These are phyloP conservation scores for Ganoderma resinaceum DNA, from an alignment of 1,284 basidiomycete genomes.

Conservation along the genomic window DNA sequence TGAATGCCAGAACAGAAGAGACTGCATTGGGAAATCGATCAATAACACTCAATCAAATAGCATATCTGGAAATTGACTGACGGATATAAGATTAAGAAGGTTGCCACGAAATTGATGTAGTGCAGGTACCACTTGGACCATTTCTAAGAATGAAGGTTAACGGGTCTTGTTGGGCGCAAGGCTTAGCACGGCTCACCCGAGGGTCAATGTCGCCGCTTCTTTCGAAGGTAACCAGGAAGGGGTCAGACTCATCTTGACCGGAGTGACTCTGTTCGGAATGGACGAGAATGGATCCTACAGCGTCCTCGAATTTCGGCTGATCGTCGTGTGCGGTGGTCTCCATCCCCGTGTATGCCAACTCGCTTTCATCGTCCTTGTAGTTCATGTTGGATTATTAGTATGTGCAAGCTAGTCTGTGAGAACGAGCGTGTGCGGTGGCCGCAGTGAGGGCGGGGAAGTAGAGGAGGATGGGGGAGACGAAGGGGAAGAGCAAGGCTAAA, in stretches of 20 bases:
- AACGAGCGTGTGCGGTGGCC: not conserved
- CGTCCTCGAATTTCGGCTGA: not conserved
- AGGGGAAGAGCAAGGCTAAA: not conserved
- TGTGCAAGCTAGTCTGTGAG: not conserved
- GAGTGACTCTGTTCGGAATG: not conserved
- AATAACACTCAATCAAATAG: not conserved
- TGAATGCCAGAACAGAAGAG: not conserved
- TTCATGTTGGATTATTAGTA: not conserved
- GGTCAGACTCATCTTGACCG: not conserved
- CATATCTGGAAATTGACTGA: not conserved
- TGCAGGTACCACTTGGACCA: constrained; percentile 9
- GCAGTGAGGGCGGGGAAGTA: not conserved
- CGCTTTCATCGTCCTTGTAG: not conserved
- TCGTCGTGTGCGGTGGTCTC: not conserved
- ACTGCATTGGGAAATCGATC: not conserved
- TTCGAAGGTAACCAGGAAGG: not conserved
- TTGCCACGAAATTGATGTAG: not conserved
- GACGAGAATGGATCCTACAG: not conserved
- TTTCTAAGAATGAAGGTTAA: not conserved
- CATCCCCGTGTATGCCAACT: not conserved
- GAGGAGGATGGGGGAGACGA: not conserved
- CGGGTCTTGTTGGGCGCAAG: not conserved
- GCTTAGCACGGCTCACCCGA: not conserved
- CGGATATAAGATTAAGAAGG: not conserved
- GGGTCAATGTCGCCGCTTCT: constrained; percentile 1